Evolutionary conservation across 139 green algal species (phyloP).

Genomic region (Chlorella vulgaris): DNA sequence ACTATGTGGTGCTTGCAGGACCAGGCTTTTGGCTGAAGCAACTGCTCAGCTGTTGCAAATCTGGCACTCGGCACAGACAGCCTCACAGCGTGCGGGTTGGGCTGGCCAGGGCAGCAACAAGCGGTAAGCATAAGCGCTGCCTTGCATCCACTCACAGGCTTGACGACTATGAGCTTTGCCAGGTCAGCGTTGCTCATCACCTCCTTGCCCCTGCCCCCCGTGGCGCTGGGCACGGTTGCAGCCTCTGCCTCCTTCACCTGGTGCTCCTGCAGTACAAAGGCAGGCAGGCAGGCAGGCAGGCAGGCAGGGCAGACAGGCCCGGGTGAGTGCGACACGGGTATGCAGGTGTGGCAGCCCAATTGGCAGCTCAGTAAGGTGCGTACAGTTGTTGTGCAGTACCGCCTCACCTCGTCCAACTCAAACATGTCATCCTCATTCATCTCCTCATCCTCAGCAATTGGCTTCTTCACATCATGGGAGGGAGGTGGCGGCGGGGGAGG

Average conservation of each 20-base stretch:
- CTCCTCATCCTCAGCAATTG: conserved; percentile 42
- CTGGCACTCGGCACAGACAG: too few relatives aligned
- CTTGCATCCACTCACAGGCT: conserved; percentile 46
- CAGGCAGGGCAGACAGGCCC: too few relatives aligned
- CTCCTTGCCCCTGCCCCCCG: conserved; percentile 5
- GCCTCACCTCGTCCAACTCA: conserved; percentile 65
- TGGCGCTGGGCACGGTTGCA: conserved; percentile 10
- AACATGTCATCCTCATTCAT: conserved; percentile 78
- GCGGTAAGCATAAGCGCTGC: too few relatives aligned
- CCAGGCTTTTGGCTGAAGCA: not conserved
- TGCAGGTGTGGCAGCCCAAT: too few relatives aligned
- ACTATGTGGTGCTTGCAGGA: not conserved
- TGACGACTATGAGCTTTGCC: conserved; percentile 70
- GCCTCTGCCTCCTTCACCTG: conserved; percentile 30
- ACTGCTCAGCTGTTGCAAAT: too few relatives aligned
- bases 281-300: too few relatives aligned
- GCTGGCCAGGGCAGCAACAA: too few relatives aligned
- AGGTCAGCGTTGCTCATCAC: conserved; percentile 56
- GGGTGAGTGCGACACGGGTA: too few relatives aligned
- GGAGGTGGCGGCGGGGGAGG: not conserved
- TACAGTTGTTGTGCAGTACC: too few relatives aligned
- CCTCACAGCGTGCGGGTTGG: too few relatives aligned
- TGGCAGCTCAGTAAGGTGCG: too few relatives aligned
- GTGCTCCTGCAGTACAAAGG: conserved; percentile 23
- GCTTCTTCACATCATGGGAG: not conserved